phyloP scores from a whole-genome alignment of 345 rosid genomes.

The Arabidopsis thaliana region DNA sequence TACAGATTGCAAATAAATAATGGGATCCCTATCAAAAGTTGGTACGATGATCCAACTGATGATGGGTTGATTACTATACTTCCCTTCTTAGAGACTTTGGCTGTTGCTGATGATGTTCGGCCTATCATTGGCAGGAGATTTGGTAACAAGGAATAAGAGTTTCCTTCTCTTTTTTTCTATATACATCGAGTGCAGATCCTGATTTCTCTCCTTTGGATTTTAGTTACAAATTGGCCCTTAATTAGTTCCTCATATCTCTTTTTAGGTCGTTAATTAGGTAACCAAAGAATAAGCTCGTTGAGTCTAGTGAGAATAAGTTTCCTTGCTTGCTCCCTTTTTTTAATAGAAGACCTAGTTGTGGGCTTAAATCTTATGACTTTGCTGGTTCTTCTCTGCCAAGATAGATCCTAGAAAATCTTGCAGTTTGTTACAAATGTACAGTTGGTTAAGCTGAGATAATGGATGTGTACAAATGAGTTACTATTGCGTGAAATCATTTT shows the following conservation, averaged over 20 bases:
- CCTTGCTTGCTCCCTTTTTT: slow-evolving; percentile 42
- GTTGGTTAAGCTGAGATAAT: slow-evolving; percentile 46
- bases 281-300: slow-evolving; percentile 43
- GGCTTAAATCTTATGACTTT: slow-evolving; percentile 23
- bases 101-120: slow-evolving; percentile 85
- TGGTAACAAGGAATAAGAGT: slow-evolving; percentile 58
- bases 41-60: slow-evolving; percentile 95
- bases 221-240: slow-evolving; percentile 40
- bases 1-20: slow-evolving; percentile 93
- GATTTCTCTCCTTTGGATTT: slow-evolving; percentile 28
- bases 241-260: slow-evolving; percentile 35
- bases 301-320: slow-evolving; percentile 39
- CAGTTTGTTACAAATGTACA: slow-evolving; percentile 46
- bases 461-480: slow-evolving; percentile 46
- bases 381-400: slow-evolving; percentile 44
- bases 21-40: slow-evolving; percentile 96
- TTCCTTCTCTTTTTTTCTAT: slow-evolving; percentile 33
- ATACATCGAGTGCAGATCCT: slow-evolving; percentile 44
- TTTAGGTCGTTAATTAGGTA: slow-evolving; percentile 45
- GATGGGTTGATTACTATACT: slow-evolving; percentile 76
- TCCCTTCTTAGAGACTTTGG: slow-evolving; percentile 92
- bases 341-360: slow-evolving; percentile 41
- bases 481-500: slow-evolving; percentile 37
- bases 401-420: slow-evolving; percentile 44
- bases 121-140: slow-evolving; percentile 88